These are phyloP conservation scores for Rutstroemia sp. DNA, from an alignment of 2,329 filamentous ascomycete genomes.

Conservation along the genomic window DNA sequence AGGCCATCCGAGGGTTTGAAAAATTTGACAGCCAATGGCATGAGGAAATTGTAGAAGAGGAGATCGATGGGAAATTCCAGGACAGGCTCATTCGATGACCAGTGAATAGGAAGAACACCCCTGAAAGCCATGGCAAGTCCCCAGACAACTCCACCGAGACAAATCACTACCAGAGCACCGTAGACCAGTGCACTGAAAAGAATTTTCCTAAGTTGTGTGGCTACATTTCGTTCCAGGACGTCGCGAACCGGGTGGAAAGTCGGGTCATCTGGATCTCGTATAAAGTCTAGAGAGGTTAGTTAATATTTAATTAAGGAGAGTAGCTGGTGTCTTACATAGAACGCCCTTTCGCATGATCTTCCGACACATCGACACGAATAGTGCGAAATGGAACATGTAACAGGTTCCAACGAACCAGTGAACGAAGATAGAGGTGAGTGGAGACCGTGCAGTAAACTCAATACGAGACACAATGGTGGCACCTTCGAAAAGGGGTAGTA, in stretches of 20 bases:
- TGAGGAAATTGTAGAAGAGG: conserved; percentile 93
- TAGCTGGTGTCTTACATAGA: conserved; percentile 57
- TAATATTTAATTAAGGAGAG: neutral
- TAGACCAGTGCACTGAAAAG: conserved; percentile 94
- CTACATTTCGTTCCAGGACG: conserved; percentile 85
- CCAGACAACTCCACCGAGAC: conserved; percentile 94
- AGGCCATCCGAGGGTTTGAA: conserved; percentile 81
- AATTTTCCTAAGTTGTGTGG: conserved; percentile 92
- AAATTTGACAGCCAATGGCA: conserved; percentile 77
- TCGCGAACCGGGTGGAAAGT: conserved; percentile 97
- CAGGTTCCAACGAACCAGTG: conserved; percentile 99
- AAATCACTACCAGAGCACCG: conserved; percentile 84
- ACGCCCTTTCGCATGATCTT: conserved; percentile 96
- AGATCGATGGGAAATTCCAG: conserved; percentile 92
- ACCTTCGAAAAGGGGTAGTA: conserved; percentile 81
- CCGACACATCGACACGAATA: conserved; percentile 98
- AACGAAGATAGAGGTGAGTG: conserved; percentile 86
- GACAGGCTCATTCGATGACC: conserved; percentile 85
- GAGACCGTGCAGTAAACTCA: conserved; percentile 69
- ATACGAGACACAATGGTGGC: conserved; percentile 72
- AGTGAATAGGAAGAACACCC: conserved; percentile 80
- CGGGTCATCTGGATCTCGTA: conserved; percentile 94
- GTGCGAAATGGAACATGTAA: conserved; percentile 99
- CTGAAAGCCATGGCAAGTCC: conserved; percentile 62
- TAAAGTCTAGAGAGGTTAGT: conserved; percentile 63